These are phyloP conservation scores for Penicillium egyptiacum DNA, from an alignment of 495 filamentous ascomycete species.

Conservation along the genomic window DNA sequence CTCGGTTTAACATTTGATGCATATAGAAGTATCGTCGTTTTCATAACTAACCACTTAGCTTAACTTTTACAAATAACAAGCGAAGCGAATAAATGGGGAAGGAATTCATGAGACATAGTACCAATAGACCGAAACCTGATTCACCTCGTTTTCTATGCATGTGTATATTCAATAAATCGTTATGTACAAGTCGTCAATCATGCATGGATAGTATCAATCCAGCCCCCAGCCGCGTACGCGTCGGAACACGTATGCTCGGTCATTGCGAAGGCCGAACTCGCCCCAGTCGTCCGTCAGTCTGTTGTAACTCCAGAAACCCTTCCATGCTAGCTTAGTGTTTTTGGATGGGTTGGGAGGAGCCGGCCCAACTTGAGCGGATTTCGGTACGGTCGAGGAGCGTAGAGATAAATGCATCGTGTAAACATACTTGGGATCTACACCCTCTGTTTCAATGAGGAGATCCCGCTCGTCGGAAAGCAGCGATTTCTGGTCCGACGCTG, in stretches of 20 bases:
- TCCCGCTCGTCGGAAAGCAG: slow-evolving; percentile 31
- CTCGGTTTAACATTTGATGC: too few relatives aligned
- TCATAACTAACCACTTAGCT: too few relatives aligned
- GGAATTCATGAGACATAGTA: too few relatives aligned
- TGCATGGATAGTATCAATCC: slow-evolving; percentile 13
- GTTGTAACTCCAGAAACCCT: slow-evolving; percentile 90
- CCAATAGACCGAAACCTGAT: too few relatives aligned
- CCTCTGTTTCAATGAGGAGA: slow-evolving; percentile 83
- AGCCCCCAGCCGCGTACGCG: slow-evolving; percentile 62
- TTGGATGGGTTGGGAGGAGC: slow-evolving; percentile 41
- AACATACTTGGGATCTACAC: slow-evolving; percentile 70
- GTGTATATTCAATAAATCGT: neutral
- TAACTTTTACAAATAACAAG: too few relatives aligned
- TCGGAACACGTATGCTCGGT: slow-evolving; percentile 84
- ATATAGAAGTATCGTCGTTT: too few relatives aligned
- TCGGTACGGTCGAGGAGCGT: slow-evolving; percentile 54
- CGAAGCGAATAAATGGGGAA: too few relatives aligned
- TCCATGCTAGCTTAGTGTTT: slow-evolving; percentile 87
- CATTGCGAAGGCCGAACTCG: slow-evolving; percentile 79
- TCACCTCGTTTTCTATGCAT: neutral
- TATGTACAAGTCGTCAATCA: slow-evolving; percentile 15
- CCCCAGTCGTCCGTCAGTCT: slow-evolving; percentile 85
- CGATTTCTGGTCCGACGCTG: slow-evolving; percentile 14
- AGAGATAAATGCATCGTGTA: slow-evolving; percentile 77
- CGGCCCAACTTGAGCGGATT: slow-evolving; percentile 31